These are phyloP conservation scores for Pythium volutum DNA, from an alignment of 352 stramenopile species.

Conservation along the genomic window DNA sequence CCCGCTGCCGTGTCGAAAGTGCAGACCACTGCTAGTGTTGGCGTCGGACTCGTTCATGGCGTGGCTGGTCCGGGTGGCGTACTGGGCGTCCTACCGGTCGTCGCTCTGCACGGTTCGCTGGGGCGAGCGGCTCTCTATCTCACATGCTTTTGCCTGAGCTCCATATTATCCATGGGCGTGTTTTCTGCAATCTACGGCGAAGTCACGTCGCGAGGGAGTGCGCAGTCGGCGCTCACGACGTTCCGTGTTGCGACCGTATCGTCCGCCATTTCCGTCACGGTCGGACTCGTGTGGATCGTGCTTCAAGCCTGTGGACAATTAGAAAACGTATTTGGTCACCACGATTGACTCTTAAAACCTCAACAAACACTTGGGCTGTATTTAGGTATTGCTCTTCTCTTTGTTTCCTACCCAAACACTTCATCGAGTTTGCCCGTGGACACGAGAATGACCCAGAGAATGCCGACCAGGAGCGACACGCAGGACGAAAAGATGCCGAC, in stretches of 20 bases:
- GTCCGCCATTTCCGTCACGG: slow-evolving; percentile 48
- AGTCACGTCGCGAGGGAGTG: slow-evolving; percentile 34
- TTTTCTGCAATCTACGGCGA: slow-evolving; percentile 86
- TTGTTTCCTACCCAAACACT: slow-evolving; percentile 31
- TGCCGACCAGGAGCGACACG: slow-evolving; percentile 39
- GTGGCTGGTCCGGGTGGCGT: slow-evolving; percentile 71
- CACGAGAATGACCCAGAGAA: slow-evolving; percentile 46
- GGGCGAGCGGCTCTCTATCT: slow-evolving; percentile 70
- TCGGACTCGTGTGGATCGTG: slow-evolving; percentile 71
- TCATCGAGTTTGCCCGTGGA: slow-evolving; percentile 38
- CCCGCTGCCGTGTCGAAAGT: background rate
- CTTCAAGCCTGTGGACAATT: slow-evolving; percentile 59
- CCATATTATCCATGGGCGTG: slow-evolving; percentile 83
- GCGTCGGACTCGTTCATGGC: slow-evolving; percentile 85
- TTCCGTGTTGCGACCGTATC: slow-evolving; percentile 53
- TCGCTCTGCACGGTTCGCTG: slow-evolving; percentile 57
- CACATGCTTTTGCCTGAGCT: slow-evolving; percentile 79
- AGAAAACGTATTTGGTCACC: slow-evolving; percentile 51
- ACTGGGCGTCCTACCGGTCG: slow-evolving; percentile 83
- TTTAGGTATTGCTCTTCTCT: background rate
- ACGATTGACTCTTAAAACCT: too few relatives aligned
- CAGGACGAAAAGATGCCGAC: slow-evolving; percentile 38
- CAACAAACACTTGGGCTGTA: too few relatives aligned
- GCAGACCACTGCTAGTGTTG: slow-evolving; percentile 35
- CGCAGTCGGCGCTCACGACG: slow-evolving; percentile 26